Percentiles rank a stretch among this genome's conserved stretches.
Conservation (phyloP, 1,284 basidiomycete species). For the Exobasidium cylindrosporum region DNA sequence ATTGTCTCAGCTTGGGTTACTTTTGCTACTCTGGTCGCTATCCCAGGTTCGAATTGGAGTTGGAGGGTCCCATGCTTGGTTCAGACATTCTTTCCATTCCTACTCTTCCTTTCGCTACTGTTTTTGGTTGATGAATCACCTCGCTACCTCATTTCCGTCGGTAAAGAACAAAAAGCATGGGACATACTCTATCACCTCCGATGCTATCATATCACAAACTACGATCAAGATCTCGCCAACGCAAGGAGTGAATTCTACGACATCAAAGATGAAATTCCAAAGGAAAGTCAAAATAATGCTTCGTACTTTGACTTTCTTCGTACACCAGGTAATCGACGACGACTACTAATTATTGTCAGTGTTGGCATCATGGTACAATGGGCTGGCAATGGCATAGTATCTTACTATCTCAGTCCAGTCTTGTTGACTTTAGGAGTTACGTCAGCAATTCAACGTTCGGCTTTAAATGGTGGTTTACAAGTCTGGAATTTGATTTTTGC, state of each 20-base stretch:
- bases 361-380: conserved; percentile 17
- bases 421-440: conserved; percentile 24
- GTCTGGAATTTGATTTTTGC: conserved; percentile 9
- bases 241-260: too few species aligned
- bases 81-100: too few species aligned
- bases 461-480: conserved; percentile 3
- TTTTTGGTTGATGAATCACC: too few species aligned
- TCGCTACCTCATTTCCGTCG: too few species aligned
- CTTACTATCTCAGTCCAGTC: conserved; percentile 26
- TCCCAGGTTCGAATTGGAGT: neutral
- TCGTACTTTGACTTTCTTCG: too few species aligned
- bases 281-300: neutral
- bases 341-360: conserved; percentile 21
- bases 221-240: too few species aligned
- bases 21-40: conserved; percentile 6
- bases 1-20: conserved; percentile 9
- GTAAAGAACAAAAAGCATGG: too few species aligned
- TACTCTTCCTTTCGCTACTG: too few species aligned
- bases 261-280: neutral
- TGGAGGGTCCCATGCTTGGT: conserved; percentile 12
- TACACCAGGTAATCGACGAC: conserved; percentile 18
- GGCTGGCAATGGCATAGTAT: conserved; percentile 27
- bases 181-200: too few species aligned
- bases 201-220: too few species aligned
- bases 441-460: neutral